These are phyloP conservation scores for Penicillium sp. DNA, from an alignment of 2,329 filamentous ascomycete genomes.

Conservation along the genomic window DNA sequence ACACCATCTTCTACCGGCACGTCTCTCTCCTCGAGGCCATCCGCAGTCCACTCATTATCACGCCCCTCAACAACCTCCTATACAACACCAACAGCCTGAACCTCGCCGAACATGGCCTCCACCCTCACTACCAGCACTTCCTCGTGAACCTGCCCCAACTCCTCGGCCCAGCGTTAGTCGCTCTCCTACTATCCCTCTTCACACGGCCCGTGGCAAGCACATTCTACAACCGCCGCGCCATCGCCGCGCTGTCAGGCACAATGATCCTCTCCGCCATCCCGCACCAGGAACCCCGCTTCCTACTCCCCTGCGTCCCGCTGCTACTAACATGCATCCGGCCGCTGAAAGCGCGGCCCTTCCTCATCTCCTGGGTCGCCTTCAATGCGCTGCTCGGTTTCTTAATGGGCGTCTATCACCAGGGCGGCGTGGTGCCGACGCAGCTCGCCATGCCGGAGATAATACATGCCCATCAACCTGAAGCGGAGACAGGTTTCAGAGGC, in stretches of 20 bases:
- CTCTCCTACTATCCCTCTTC: constrained; percentile 51
- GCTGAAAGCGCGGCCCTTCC: constrained; percentile 38
- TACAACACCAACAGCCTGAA: constrained; percentile 71
- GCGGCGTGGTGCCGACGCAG: constrained; percentile 49
- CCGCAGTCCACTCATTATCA: constrained; percentile 60
- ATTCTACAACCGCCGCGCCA: constrained; percentile 37
- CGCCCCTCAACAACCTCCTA: constrained; percentile 70
- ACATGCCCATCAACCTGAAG: constrained; percentile 17
- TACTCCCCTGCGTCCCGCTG: constrained; percentile 50
- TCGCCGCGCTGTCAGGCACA: constrained; percentile 43
- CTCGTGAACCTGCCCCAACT: constrained; percentile 68
- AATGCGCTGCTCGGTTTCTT: constrained; percentile 46
- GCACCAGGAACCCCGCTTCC: constrained; percentile 52
- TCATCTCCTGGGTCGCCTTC: constrained; percentile 46
- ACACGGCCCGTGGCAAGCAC: constrained; percentile 25
- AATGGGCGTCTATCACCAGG: constrained; percentile 54
- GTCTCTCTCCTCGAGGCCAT: constrained; percentile 34
- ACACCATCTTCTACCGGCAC: constrained; percentile 74
- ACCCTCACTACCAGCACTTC: constrained; percentile 74
- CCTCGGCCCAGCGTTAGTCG: constrained; percentile 63
- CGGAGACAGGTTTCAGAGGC: neutral
- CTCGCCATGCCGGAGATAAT: constrained; percentile 41
- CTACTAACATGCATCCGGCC: constrained; percentile 46
- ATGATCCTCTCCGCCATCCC: constrained; percentile 43
- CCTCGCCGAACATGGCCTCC: constrained; percentile 69